phyloP scores from a whole-genome alignment of 2,329 filamentous ascomycete genomes.

The Botryotinia narcissicola region DNA sequence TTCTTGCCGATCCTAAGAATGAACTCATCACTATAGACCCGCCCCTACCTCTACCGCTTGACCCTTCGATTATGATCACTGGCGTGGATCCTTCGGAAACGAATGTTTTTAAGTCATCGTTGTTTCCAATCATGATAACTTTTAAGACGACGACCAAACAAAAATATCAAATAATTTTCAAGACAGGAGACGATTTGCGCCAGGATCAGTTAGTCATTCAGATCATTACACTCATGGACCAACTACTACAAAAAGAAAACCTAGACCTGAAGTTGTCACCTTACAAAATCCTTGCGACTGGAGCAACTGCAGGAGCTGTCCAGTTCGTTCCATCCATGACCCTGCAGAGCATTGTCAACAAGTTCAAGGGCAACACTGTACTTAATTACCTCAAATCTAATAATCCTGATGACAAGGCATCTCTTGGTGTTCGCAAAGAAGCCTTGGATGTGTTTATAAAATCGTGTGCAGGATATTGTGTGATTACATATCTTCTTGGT shows the following conservation, averaged over 20 bases:
- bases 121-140: conserved; percentile 86
- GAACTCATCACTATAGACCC: conserved; percentile 81
- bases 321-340: conserved; percentile 89
- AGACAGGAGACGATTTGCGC: conserved; percentile 91
- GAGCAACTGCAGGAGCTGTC: conserved; percentile 81
- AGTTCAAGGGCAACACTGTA: conserved; percentile 71
- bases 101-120: conserved; percentile 90
- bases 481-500: conserved; percentile 95
- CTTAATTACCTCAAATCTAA: conserved; percentile 84
- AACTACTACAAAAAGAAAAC: conserved; percentile 91
- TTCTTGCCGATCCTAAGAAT: conserved; percentile 84
- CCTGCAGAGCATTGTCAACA: conserved; percentile 77
- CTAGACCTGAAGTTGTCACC: conserved; percentile 91
- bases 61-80: conserved; percentile 75
- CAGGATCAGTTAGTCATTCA: conserved; percentile 97
- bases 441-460: conserved; percentile 93
- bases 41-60: conserved; percentile 81
- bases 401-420: conserved; percentile 80
- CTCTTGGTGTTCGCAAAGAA: conserved; percentile 85
- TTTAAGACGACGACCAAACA: conserved; percentile 78
- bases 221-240: conserved; percentile 97
- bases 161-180: conserved; percentile 93
- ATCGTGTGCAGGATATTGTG: conserved; percentile 95
- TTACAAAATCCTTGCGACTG: conserved; percentile 94
- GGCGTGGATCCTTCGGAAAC: conserved; percentile 82